Base-by-base conservation (phyloP, 2,329 filamentous ascomycete genomes). In the Aspergillus spinulosporus region DNA sequence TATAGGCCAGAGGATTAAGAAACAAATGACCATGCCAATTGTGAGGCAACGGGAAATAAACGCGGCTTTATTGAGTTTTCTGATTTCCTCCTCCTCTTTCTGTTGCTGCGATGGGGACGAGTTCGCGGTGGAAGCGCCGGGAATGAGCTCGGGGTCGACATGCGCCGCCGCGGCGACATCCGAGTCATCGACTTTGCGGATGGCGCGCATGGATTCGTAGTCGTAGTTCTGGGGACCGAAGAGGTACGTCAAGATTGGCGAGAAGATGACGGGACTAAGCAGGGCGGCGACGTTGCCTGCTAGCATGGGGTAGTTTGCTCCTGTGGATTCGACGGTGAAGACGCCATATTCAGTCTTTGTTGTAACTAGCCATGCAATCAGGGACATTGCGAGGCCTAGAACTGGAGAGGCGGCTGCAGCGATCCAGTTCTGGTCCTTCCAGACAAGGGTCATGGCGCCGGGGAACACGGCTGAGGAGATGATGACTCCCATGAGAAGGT, bases 401-500 rank as follows among this genome's bases (percentile, higher is more conserved):
- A 88, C 80, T 0, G 89, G 89, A 0, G 86, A 85, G 14, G 88
- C 77, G 0, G 85, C 84, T 0, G 89, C 89, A 1, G 89, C 88
- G 70, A 84, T 84, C 78, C 84, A 86, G 67, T 90, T 91, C 71
- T 95, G 91, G 1, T 87, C 84, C 49, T 83, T 84, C 90, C 91
- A 96, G 57, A 92, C 80, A 0, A 96, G 81, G 0, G 90, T 89
- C 60, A 96, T 77, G 0, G 90, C 88, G 0, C 90, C 89, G 0
- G 92, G 92, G 9, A 96, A 81, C 3, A 96, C 91, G 2, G 90
- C 92, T 0, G 89, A 85, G 0, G 88, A 91, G 68, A 96, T 94
- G 66, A 96, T 90, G 49, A 92, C 89, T 5, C 92, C 92, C 92
- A 96, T 96, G 68, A 96, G 84, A 1, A 96, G 78, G 68, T 95